Evolutionary conservation across 495 filamentous ascomycete species (phyloP).

Genomic region (Xylaria intraflava): DNA sequence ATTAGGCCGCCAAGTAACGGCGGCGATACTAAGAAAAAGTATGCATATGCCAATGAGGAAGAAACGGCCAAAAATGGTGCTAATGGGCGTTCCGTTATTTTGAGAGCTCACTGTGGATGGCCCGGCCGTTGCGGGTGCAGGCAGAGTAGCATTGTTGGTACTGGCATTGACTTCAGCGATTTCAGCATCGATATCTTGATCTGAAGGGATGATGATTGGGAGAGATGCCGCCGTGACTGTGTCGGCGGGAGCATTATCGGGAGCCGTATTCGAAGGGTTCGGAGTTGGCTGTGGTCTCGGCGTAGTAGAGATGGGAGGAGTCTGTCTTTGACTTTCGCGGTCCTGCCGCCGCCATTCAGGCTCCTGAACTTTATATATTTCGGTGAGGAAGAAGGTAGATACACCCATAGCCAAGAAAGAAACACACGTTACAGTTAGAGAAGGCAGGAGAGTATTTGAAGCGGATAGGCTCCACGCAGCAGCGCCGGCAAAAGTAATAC

Average conservation of each 20-base stretch:
- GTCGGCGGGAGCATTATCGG: slow-evolving; percentile 32
- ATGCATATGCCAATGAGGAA: slow-evolving; percentile 63
- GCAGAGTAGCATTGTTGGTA: slow-evolving; percentile 20
- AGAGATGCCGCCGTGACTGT: slow-evolving; percentile 45
- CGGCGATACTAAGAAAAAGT: slow-evolving; percentile 68
- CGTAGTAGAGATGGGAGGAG: slow-evolving; percentile 7
- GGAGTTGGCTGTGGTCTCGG: slow-evolving; percentile 18
- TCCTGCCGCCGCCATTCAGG: slow-evolving; percentile 64
- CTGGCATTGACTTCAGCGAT: slow-evolving; percentile 39
- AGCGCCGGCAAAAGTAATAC: slow-evolving; percentile 54
- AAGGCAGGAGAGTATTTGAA: slow-evolving; percentile 58
- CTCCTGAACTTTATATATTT: slow-evolving; percentile 81
- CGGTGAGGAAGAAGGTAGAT: slow-evolving; percentile 78
- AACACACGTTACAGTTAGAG: slow-evolving; percentile 68
- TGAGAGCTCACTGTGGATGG: slow-evolving; percentile 27
- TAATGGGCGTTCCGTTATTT: slow-evolving; percentile 43
- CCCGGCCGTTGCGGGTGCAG: slow-evolving; percentile 28
- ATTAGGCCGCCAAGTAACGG: slow-evolving; percentile 65
- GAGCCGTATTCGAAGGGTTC: slow-evolving; percentile 21
- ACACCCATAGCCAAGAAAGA: slow-evolving; percentile 56
- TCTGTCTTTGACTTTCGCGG: slow-evolving; percentile 39
- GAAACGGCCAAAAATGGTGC: slow-evolving; percentile 73
- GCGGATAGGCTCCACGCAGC: slow-evolving; percentile 58
- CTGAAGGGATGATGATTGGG: slow-evolving; percentile 75
- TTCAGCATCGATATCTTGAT: slow-evolving; percentile 67